Conservation (phyloP, 164 flowering plant genomes). For the Tinospora cordifolia region DNA sequence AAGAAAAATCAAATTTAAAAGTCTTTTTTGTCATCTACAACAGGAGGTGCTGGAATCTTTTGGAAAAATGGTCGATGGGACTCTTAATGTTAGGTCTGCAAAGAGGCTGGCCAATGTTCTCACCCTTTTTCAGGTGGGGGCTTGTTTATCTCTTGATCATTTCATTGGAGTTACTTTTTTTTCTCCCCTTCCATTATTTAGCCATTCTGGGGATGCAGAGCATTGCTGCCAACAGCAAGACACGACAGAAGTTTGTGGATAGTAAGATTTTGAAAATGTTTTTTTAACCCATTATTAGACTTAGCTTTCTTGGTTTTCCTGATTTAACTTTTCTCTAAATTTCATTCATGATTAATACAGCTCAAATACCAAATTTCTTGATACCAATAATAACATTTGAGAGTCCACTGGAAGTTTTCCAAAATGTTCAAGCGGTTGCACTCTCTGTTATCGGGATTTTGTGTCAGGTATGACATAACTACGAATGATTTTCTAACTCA, state of each 20-base stretch:
- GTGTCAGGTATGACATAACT: slow-evolving; percentile 32
- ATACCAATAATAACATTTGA: slow-evolving; percentile 27
- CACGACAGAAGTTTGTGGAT: slow-evolving; percentile 25
- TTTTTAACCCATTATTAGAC: background rate
- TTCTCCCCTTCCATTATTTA: background rate
- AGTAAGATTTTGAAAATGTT: slow-evolving; percentile 19
- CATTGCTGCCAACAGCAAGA: slow-evolving; percentile 38
- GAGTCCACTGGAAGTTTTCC: slow-evolving; percentile 24
- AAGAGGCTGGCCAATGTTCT: slow-evolving; percentile 40
- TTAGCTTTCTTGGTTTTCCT: background rate
- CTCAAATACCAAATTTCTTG: slow-evolving; percentile 30
- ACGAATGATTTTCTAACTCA: background rate
- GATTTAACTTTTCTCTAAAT: background rate
- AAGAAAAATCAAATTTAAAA: background rate
- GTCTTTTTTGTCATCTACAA: slow-evolving; percentile 9
- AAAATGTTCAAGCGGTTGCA: slow-evolving; percentile 34
- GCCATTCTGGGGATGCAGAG: slow-evolving; percentile 23
- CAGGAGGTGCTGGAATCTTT: slow-evolving; percentile 33
- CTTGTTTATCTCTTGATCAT: background rate
- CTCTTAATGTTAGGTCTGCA: slow-evolving; percentile 22
- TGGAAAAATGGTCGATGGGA: slow-evolving; percentile 20
- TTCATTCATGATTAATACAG: slow-evolving; percentile 18
- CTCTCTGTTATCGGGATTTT: slow-evolving; percentile 40
- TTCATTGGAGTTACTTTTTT: background rate
- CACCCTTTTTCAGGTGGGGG: slow-evolving; percentile 37